Conservation (phyloP, 805 yeast genomes). For the Metschnikowia aberdeeniae region DNA sequence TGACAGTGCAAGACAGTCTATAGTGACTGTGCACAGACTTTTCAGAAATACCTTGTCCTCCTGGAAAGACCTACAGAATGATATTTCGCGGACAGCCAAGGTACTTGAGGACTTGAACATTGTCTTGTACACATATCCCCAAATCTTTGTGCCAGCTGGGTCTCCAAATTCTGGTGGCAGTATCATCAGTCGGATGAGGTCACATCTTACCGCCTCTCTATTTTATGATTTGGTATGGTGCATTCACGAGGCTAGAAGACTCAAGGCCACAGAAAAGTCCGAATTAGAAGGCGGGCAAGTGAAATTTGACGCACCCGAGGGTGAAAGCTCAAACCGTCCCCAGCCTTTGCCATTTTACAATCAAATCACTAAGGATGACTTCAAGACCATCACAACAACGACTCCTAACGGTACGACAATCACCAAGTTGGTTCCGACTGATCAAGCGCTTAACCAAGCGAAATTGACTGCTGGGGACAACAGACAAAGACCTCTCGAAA, state of each 20-base stretch:
- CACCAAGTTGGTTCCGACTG: slow-evolving; percentile 85
- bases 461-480: slow-evolving; percentile 52
- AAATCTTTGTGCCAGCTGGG: slow-evolving; percentile 49
- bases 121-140: slow-evolving; percentile 84
- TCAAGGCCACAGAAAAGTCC: slow-evolving; percentile 40
- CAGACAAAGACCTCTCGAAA: slow-evolving; percentile 53
- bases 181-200: slow-evolving; percentile 82
- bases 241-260: slow-evolving; percentile 86
- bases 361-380: slow-evolving; percentile 86
- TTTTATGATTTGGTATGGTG: slow-evolving; percentile 93
- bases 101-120: slow-evolving; percentile 85
- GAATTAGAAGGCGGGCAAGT: slow-evolving; percentile 12
- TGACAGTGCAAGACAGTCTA: slow-evolving; percentile 87
- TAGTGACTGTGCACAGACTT: slow-evolving; percentile 86
- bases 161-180: slow-evolving; percentile 25
- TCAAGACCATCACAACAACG: slow-evolving; percentile 77
- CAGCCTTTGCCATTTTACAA: slow-evolving; percentile 85
- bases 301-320: slow-evolving; percentile 3
- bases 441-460: slow-evolving; percentile 64
- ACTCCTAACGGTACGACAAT: slow-evolving; percentile 91
- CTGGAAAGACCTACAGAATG: slow-evolving; percentile 88
- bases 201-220: slow-evolving; percentile 85
- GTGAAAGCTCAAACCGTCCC: slow-evolving; percentile 31
- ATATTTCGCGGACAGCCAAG: slow-evolving; percentile 86
- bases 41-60: slow-evolving; percentile 85